Evolutionary conservation across 805 yeast species (phyloP).

Genomic region (Metahyphopichia silvanorum): DNA sequence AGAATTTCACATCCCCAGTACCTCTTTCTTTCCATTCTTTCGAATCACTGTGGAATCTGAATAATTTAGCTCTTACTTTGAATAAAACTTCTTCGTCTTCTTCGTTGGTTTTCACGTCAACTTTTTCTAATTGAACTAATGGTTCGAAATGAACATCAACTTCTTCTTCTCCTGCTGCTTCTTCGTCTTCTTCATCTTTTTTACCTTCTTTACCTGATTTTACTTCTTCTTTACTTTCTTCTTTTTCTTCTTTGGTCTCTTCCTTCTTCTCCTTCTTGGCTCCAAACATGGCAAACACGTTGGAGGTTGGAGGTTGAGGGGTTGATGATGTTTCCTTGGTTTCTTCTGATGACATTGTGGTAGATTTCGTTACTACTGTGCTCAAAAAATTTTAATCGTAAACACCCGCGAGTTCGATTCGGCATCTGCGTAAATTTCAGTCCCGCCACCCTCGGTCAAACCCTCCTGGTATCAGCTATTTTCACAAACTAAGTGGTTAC

Average conservation of each 20-base stretch:
- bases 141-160: conserved; percentile 96
- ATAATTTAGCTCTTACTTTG: conserved; percentile 92
- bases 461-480: no score
- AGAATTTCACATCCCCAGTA: conserved; percentile 95
- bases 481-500: no score
- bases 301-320: conserved; percentile 68
- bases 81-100: conserved; percentile 28
- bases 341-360: conserved; percentile 31
- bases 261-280: conserved; percentile 75
- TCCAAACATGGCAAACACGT: conserved; percentile 94
- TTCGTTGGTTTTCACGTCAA: conserved; percentile 83
- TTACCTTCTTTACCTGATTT: conserved; percentile 30
- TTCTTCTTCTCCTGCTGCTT: conserved; percentile 60
- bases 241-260: conserved; percentile 18
- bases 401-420: no score
- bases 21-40: conserved; percentile 99
- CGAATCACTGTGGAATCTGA: conserved; percentile 78
- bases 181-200: conserved; percentile 44
- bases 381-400: no score
- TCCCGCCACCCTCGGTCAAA: no score
- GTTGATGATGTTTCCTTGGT: conserved; percentile 27
- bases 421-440: no score
- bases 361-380: conserved; percentile 2
- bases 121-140: conserved; percentile 89
- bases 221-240: conserved; percentile 21